Conservation (phyloP, 192 early-diverging fungal species). For the Coemansia pectinata region DNA sequence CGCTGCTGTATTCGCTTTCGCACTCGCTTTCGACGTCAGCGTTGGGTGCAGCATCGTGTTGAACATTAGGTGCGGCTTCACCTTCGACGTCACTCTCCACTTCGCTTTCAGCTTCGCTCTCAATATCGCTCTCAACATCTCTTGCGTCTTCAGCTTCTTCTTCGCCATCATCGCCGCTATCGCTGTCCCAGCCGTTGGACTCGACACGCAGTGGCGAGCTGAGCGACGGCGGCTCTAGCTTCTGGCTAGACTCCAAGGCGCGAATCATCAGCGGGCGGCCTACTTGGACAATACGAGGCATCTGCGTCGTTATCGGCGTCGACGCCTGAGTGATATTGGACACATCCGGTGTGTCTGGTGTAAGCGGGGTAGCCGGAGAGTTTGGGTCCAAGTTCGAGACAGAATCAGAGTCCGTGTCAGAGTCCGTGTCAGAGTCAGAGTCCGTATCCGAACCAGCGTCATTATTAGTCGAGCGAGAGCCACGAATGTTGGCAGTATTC, state of each 20-base stretch:
- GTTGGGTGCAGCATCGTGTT: background rate
- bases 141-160: background rate
- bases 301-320: constrained; percentile 20
- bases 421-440: background rate
- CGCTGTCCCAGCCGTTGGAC: constrained; percentile 39
- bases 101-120: background rate
- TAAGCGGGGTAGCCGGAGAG: constrained; percentile 16
- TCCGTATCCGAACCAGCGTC: background rate
- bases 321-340: constrained; percentile 17
- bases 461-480: background rate
- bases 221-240: constrained; percentile 5
- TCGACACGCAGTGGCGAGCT: constrained; percentile 27
- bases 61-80: background rate
- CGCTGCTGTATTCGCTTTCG: background rate
- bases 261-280: constrained; percentile 21
- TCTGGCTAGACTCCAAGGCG: constrained; percentile 8
- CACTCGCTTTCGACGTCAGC: background rate
- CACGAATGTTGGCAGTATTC: constrained; percentile 9
- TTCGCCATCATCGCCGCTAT: constrained; percentile 13
- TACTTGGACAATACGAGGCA: constrained; percentile 43
- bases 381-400: background rate
- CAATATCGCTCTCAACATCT: constrained; percentile 12
- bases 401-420: background rate
- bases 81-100: background rate
- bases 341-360: constrained; percentile 25